Conservation (phyloP, 768 basidiomycete species). For the Mycena alexandri region DNA sequence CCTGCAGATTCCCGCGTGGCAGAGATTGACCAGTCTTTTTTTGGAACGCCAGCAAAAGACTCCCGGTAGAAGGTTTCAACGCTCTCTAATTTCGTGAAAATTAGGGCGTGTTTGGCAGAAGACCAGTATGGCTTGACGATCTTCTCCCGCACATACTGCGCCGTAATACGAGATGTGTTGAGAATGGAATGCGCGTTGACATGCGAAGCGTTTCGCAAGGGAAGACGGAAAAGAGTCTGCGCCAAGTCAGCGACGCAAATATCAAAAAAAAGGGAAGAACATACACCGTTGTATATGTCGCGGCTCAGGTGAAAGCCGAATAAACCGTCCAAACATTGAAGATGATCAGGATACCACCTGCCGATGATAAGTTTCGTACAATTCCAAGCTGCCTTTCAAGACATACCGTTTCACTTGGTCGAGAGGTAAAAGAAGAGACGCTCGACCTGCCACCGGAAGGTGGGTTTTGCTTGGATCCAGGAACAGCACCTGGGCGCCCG, state of each 20-base stretch:
- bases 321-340: slow-evolving; percentile 53
- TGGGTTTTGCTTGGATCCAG: slow-evolving; percentile 60
- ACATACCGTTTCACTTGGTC: slow-evolving; percentile 50
- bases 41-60: slow-evolving; percentile 10
- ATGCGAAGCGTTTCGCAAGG: slow-evolving; percentile 51
- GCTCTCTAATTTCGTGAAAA: slow-evolving; percentile 54
- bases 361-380: neutral
- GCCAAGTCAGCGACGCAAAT: slow-evolving; percentile 14
- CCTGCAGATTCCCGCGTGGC: slow-evolving; percentile 36
- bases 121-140: slow-evolving; percentile 49
- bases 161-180: slow-evolving; percentile 39
- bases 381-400: neutral
- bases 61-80: slow-evolving; percentile 47
- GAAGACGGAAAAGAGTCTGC: slow-evolving; percentile 63
- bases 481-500: slow-evolving; percentile 49
- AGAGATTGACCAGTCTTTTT: slow-evolving; percentile 41
- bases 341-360: slow-evolving; percentile 59
- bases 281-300: slow-evolving; percentile 55
- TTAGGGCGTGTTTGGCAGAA: slow-evolving; percentile 51
- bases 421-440: slow-evolving; percentile 50
- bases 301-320: slow-evolving; percentile 53
- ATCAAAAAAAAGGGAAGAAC: slow-evolving; percentile 31
- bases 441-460: slow-evolving; percentile 51
- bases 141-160: slow-evolving; percentile 39
- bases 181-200: slow-evolving; percentile 41